Percentiles rank a stretch among this genome's conserved stretches.
Conservation (phyloP, 1,284 basidiomycete genomes). For the Sanguinoderma infundibulare region DNA sequence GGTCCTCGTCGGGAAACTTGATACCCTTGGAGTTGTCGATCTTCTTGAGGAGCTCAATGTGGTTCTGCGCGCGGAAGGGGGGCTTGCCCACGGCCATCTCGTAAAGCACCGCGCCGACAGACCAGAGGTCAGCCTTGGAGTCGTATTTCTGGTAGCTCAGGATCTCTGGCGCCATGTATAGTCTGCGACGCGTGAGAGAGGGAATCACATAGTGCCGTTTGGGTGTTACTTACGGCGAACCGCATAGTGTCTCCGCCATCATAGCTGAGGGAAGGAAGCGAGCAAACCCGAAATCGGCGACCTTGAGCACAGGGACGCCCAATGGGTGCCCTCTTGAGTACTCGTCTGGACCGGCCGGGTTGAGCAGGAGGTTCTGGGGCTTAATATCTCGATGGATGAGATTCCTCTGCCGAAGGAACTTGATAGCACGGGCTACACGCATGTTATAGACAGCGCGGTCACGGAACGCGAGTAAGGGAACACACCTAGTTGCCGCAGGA, state of each 20-base stretch:
- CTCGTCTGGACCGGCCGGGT: constrained; percentile 81
- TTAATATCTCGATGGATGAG: constrained; percentile 98
- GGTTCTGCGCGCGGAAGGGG: constrained; percentile 94
- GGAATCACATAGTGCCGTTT: neutral
- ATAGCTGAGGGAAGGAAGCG: constrained; percentile 89
- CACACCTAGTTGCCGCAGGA: constrained; percentile 89
- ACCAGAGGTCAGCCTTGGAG: constrained; percentile 98
- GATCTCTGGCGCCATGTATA: constrained; percentile 99
- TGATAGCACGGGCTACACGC: constrained; percentile 81
- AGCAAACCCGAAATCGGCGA: constrained; percentile 98
- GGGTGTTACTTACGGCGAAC: constrained; percentile 77
- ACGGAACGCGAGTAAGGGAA: constrained; percentile 4
- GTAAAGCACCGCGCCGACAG: constrained; percentile 94
- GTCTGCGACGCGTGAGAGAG: constrained; percentile 42
- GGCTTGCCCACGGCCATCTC: constrained; percentile 95
- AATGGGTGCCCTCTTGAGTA: constrained; percentile 86
- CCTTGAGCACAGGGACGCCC: constrained; percentile 93
- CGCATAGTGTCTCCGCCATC: constrained; percentile 97
- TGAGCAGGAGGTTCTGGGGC: constrained; percentile 94
- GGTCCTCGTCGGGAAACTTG: constrained; percentile 92
- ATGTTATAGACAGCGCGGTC: neutral
- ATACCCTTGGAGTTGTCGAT: constrained; percentile 89
- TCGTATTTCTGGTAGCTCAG: constrained; percentile 98
- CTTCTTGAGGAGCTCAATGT: constrained; percentile 93
- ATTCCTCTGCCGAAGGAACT: constrained; percentile 88